phyloP scores from a whole-genome alignment of 2,329 filamentous ascomycete species.

The Hymenoscyphus scutula region DNA sequence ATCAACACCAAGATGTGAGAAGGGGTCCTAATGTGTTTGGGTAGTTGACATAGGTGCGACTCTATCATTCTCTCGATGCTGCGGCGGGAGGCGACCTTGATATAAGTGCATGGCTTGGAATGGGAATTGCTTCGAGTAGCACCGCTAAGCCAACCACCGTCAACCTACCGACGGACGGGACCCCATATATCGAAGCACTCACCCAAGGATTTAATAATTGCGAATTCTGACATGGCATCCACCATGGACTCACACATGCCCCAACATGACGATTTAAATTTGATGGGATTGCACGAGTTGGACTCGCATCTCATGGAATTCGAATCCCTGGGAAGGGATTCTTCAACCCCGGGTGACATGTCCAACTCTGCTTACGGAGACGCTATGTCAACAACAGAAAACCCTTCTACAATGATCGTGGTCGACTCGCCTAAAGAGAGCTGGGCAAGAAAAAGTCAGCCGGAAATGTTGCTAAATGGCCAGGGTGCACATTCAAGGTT shows the following conservation, averaged over 20 bases:
- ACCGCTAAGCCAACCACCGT: constrained; percentile 26
- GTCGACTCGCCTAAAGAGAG: constrained; percentile 29
- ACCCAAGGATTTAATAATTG: constrained; percentile 37
- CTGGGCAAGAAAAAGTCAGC: constrained; percentile 20
- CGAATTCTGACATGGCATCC: constrained; percentile 37
- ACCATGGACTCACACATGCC: constrained; percentile 37
- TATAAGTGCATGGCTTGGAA: constrained; percentile 31
- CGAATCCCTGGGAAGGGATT: constrained; percentile 31
- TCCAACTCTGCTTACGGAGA: constrained; percentile 31
- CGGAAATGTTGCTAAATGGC: constrained; percentile 22
- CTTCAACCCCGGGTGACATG: constrained; percentile 32
- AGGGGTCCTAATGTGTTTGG: constrained; percentile 24
- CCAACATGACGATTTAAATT: constrained; percentile 38
- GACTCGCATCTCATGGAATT: constrained; percentile 40
- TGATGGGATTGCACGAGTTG: constrained; percentile 39
- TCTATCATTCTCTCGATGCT: constrained; percentile 25
- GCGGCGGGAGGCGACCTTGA: constrained; percentile 22
- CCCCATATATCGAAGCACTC: constrained; percentile 36
- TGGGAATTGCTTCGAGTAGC: constrained; percentile 32
- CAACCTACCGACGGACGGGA: constrained; percentile 18
- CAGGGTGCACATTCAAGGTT: constrained; percentile 24
- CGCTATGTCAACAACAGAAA: constrained; percentile 25
- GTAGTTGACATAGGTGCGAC: constrained; percentile 21
- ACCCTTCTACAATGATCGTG: constrained; percentile 29
- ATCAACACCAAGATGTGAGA: constrained; percentile 24